Percentiles rank a stretch among this genome's conserved stretches.
Conservation (phyloP, 2,329 filamentous ascomycete genomes). For the Clonostachys sp. region DNA sequence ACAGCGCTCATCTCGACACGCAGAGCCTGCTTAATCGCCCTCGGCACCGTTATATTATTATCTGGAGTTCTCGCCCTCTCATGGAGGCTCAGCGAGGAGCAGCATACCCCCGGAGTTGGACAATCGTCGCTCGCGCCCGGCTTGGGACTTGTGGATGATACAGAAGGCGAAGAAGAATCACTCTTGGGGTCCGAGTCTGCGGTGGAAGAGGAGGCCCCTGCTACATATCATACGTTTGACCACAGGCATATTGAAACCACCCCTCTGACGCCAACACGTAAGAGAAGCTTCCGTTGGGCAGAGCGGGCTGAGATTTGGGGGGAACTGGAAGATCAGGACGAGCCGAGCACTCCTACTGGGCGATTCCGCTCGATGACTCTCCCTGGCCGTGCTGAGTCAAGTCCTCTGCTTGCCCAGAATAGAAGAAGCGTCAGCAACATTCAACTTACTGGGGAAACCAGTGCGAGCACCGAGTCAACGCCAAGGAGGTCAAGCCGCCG, state of each 20-base stretch:
- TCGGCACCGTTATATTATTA: slow-evolving; percentile 83
- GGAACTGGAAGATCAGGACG: slow-evolving; percentile 73
- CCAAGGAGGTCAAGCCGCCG: slow-evolving; percentile 29
- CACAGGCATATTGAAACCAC: slow-evolving; percentile 28
- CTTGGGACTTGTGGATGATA: slow-evolving; percentile 73
- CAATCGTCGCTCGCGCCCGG: slow-evolving; percentile 76
- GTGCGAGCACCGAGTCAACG: slow-evolving; percentile 19
- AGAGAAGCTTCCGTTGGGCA: slow-evolving; percentile 49
- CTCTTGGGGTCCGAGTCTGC: slow-evolving; percentile 42
- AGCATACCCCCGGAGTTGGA: slow-evolving; percentile 53
- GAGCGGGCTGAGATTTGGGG: slow-evolving; percentile 83
- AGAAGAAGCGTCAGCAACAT: slow-evolving; percentile 22
- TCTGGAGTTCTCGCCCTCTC: slow-evolving; percentile 86
- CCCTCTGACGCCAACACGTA: slow-evolving; percentile 32
- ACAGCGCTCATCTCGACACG: slow-evolving; percentile 71
- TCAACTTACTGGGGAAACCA: slow-evolving; percentile 15
- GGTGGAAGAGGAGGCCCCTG: slow-evolving; percentile 33
- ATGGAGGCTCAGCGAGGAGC: slow-evolving; percentile 84
- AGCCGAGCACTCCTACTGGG: slow-evolving; percentile 29
- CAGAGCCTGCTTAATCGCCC: slow-evolving; percentile 74
- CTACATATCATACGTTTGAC: slow-evolving; percentile 42
- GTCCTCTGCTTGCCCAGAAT: slow-evolving; percentile 26
- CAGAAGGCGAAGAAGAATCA: slow-evolving; percentile 55
- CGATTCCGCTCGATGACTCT: slow-evolving; percentile 45
- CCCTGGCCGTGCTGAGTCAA: slow-evolving; percentile 31